Evolutionary conservation across 257 asterid genomes (phyloP), one percentile per base, ranked within the genome.

Genomic region (Ilex asprella): DNA sequence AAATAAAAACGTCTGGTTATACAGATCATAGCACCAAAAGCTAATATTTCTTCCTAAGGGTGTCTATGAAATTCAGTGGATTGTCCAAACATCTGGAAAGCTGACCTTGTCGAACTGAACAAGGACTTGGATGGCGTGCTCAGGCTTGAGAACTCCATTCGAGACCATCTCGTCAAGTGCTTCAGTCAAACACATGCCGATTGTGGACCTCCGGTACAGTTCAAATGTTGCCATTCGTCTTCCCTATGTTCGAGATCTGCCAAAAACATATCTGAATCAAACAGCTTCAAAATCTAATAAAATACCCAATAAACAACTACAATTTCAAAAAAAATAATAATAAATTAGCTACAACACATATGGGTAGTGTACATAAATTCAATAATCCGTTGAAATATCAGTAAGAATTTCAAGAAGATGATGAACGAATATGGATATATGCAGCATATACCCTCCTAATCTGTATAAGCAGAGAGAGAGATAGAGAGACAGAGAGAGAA

Each of bases 81-180:
- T 21, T 21, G 27, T 21, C 27, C 27, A 21, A 21, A 21, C 27
- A 21, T 21, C 27, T 21, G 27, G 27, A 21, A 21, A 35, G 8
- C 5, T 35, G 63, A 91, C 98, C 98, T 91, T 91, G 75, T 91
- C 98, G 67, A 91, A 88, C 69, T 91, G 98, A 71, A 91, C 84
- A 60, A 91, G 94, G 70, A 88, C 96, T 81, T 88, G 98, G 63
- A 88, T 84, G 61, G 95, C 95, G 50, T 81, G 84, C 66, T 88
- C 95, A 5, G 98, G 96, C 79, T 85, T 82, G 67, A 91, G 91
- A 62, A 62, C 58, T 16, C 96, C 96, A 2, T 70, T 70, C 5
- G 83, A 74, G 16, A 88, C 95, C 95, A 91, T 83, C 77, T 86
- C 94, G 76, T 91, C 98, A 43, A 88, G 91, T 35, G 96, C 81